Evolutionary conservation across 2,329 filamentous ascomycete species (phyloP).

Genomic region (Diaporthe sp.): DNA sequence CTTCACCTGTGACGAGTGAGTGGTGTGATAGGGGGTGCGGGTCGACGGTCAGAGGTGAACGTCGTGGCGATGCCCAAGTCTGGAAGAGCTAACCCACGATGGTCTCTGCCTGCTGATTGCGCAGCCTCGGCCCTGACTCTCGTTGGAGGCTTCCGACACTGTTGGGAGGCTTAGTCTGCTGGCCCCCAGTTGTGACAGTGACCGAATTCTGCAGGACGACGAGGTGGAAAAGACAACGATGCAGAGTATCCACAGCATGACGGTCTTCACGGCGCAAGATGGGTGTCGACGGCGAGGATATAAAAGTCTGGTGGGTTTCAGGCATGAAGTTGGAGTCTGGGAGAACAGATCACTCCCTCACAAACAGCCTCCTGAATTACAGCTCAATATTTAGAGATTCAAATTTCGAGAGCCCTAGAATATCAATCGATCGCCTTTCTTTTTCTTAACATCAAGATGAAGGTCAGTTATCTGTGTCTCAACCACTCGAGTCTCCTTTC

Average conservation of each 20-base stretch:
- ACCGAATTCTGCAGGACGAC: neutral
- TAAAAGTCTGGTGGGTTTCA: neutral
- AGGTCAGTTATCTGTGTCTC: neutral
- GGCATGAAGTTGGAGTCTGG: neutral
- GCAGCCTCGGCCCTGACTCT: neutral
- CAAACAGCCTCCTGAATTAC: neutral
- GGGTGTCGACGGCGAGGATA: neutral
- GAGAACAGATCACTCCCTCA: neutral
- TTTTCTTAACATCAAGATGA: neutral
- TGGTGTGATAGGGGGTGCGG: neutral
- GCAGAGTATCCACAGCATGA: neutral
- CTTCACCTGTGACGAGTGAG: neutral
- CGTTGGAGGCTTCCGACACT: neutral
- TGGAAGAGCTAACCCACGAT: neutral
- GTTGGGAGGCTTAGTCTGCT: conserved; percentile 13
- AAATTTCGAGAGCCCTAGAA: neutral
- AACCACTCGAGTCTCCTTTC: neutral
- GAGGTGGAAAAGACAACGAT: neutral
- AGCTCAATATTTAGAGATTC: neutral
- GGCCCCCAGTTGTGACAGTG: neutral
- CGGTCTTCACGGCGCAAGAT: neutral
- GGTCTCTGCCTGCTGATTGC: conserved; percentile 10
- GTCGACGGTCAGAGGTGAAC: neutral
- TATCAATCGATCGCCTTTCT: neutral
- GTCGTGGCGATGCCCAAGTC: neutral